These are phyloP conservation scores for Perkinsus chesapeaki DNA, from an alignment of 169 alveolate genomes.

Conservation along the genomic window DNA sequence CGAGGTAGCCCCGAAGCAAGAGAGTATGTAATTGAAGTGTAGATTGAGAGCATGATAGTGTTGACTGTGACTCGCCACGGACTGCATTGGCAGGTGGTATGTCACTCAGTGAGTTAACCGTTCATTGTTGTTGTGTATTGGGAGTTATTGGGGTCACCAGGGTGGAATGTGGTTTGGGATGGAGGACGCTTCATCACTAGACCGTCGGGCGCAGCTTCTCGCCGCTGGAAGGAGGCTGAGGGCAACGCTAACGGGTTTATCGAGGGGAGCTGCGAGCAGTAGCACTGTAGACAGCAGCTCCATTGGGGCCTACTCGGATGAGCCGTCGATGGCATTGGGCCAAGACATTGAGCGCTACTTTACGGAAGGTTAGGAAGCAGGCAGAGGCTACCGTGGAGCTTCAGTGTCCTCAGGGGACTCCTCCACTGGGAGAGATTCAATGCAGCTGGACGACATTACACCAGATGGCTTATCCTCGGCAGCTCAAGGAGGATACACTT, in stretches of 20 bases:
- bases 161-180: not conserved
- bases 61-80: too few relatives aligned
- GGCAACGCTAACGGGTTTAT: not conserved
- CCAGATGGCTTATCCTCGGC: not conserved
- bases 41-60: too few relatives aligned
- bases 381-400: too few relatives aligned
- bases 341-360: too few relatives aligned
- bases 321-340: not conserved
- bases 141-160: not conserved
- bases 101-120: too few relatives aligned
- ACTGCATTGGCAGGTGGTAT: too few relatives aligned
- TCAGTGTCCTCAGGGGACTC: too few relatives aligned
- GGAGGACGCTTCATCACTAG: not conserved
- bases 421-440: too few relatives aligned
- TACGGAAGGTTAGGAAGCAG: too few relatives aligned
- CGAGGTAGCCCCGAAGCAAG: too few relatives aligned
- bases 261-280: not conserved
- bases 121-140: not conserved
- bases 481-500: not conserved
- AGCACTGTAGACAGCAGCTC: not conserved
- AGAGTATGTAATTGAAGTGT: too few relatives aligned
- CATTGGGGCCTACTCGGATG: not conserved
- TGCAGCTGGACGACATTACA: not conserved
- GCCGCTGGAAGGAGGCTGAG: not conserved
- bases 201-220: not conserved